These are phyloP conservation scores for Rhodotorula glutinis DNA, from an alignment of 1,284 basidiomycete genomes.

Conservation along the genomic window DNA sequence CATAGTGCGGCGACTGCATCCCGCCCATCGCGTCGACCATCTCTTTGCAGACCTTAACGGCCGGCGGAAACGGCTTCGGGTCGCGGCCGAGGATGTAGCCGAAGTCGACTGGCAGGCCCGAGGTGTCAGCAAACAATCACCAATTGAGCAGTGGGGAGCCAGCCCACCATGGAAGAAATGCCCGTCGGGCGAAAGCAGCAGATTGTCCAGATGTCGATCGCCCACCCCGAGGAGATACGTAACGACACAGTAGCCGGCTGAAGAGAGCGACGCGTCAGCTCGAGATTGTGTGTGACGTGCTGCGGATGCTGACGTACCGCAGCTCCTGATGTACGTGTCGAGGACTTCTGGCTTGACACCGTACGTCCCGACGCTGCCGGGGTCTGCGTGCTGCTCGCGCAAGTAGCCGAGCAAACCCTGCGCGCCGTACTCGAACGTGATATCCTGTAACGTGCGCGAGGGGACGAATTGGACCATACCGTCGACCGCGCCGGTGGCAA, in stretches of 20 bases:
- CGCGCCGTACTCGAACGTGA: slow-evolving; percentile 82
- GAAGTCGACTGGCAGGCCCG: slow-evolving; percentile 72
- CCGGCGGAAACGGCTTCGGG: slow-evolving; percentile 95
- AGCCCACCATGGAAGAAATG: slow-evolving; percentile 53
- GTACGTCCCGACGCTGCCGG: slow-evolving; percentile 85
- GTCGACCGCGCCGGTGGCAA: slow-evolving; percentile 86
- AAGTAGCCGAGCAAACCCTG: slow-evolving; percentile 79
- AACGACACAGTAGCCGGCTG: slow-evolving; percentile 96
- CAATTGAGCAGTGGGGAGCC: neutral
- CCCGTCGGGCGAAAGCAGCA: slow-evolving; percentile 89
- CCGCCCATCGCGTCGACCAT: slow-evolving; percentile 99
- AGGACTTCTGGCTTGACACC: slow-evolving; percentile 88
- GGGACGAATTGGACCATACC: slow-evolving; percentile 97
- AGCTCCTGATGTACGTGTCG: slow-evolving; percentile 94
- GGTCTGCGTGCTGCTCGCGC: slow-evolving; percentile 76
- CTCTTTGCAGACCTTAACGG: slow-evolving; percentile 97
- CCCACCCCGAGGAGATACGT: slow-evolving; percentile 96
- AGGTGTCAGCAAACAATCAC: slow-evolving; percentile 5
- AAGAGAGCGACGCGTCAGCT: neutral
- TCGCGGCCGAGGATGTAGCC: slow-evolving; percentile 97
- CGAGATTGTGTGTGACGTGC: neutral
- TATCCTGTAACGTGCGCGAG: slow-evolving; percentile 89
- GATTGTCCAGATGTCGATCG: slow-evolving; percentile 94
- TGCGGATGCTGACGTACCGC: slow-evolving; percentile 62
- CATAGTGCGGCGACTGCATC: slow-evolving; percentile 83